phyloP scores from a whole-genome alignment of 1,139 yeast species.

The Taiozyma onychis region DNA sequence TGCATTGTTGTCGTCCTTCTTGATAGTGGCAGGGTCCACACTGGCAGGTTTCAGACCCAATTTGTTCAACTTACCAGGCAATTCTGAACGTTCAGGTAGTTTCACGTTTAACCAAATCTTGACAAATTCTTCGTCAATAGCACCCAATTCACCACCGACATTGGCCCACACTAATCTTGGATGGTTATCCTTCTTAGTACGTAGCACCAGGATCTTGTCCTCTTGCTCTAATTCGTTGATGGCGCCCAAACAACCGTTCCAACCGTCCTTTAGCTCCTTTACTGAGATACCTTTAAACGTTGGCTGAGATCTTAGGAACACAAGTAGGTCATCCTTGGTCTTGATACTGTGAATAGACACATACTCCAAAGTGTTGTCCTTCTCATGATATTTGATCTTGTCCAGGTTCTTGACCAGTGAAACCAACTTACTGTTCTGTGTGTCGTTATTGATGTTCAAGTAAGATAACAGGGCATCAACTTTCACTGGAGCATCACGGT shows the following conservation, averaged over 20 bases:
- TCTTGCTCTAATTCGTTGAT: conserved; percentile 72
- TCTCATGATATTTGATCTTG: conserved; percentile 59
- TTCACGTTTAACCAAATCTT: conserved; percentile 74
- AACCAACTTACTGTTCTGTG: conserved; percentile 41
- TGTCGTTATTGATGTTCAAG: conserved; percentile 34
- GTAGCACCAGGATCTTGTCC: conserved; percentile 70
- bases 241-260: conserved; percentile 87
- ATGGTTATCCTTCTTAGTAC: conserved; percentile 88
- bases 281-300: conserved; percentile 87
- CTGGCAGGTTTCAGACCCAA: conserved; percentile 93
- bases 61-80: conserved; percentile 73
- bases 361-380: conserved; percentile 67
- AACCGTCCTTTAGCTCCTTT: conserved; percentile 89
- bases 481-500: conserved; percentile 59
- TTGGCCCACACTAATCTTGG: conserved; percentile 94
- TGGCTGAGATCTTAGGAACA: conserved; percentile 71
- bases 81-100: conserved; percentile 74
- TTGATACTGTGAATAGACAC: conserved; percentile 86
- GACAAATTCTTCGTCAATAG: conserved; percentile 78
- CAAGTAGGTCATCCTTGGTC: conserved; percentile 69
- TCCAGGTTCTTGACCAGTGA: conserved; percentile 73
- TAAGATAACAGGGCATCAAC: conserved; percentile 57
- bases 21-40: conserved; percentile 87
- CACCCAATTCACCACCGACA: conserved; percentile 64
- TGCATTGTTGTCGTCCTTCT: conserved; percentile 45